phyloP scores from a whole-genome alignment of 176 grass and related monocot species.

The Zea luxurians region DNA sequence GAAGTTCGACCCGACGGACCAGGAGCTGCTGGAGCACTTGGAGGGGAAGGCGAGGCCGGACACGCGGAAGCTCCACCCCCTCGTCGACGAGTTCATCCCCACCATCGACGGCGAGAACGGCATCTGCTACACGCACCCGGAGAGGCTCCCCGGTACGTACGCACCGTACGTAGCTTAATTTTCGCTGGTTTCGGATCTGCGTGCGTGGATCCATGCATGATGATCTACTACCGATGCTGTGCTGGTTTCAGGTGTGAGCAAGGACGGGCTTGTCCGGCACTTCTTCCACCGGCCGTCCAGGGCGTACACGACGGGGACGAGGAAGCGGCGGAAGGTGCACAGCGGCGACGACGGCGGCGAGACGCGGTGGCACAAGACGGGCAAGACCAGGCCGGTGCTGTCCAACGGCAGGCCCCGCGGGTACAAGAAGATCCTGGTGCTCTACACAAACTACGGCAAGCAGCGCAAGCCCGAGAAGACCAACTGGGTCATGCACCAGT shows the following conservation, averaged over 20 bases:
- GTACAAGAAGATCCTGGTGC: conserved; percentile 92
- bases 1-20: conserved; percentile 84
- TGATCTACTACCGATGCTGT: not conserved
- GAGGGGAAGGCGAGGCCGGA: conserved; percentile 69
- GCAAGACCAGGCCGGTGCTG: conserved; percentile 77
- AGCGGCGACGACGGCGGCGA: conserved; percentile 66
- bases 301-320: conserved; percentile 88
- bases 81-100: conserved; percentile 89
- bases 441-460: conserved; percentile 92
- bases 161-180: too few species aligned
- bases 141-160: conserved; percentile 61
- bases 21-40: conserved; percentile 79
- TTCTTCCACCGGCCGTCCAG: conserved; percentile 91
- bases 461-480: conserved; percentile 92
- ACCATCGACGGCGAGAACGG: conserved; percentile 78
- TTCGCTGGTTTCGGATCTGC: too few species aligned
- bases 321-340: conserved; percentile 86
- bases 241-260: conserved; percentile 47
- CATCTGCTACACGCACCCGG: conserved; percentile 89
- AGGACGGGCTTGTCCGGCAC: conserved; percentile 74
- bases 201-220: not conserved
- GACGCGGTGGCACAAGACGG: conserved; percentile 95
- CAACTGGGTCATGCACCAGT: conserved; percentile 97
- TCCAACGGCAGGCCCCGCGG: conserved; percentile 45
- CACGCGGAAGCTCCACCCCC: conserved; percentile 56